Percentiles rank a stretch among this genome's conserved stretches.
phyloP scores from a whole-genome alignment of 495 filamentous ascomycete species.

The Bacidia gigantensis region DNA sequence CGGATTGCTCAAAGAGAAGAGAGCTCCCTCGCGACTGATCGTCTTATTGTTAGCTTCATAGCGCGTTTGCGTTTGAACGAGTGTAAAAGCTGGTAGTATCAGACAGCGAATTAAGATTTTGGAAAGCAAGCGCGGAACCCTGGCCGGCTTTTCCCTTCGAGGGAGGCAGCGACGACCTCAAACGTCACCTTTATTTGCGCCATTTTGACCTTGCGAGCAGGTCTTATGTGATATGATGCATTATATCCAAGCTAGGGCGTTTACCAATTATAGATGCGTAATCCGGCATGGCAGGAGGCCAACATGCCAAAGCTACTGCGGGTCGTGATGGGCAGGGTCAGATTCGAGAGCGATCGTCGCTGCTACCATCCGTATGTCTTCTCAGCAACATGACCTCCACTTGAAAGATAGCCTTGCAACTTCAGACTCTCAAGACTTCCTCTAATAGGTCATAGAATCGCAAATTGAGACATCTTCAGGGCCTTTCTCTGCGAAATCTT shows the following conservation, averaged over 20 bases:
- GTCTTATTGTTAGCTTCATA: too few relatives aligned
- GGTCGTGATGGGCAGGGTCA: slow-evolving; percentile 13
- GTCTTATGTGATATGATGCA: slow-evolving; percentile 6
- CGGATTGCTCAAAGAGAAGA: neutral
- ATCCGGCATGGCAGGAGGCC: slow-evolving; percentile 10
- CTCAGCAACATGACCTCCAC: neutral
- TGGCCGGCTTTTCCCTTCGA: too few relatives aligned
- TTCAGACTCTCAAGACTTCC: neutral
- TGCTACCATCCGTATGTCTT: slow-evolving; percentile 34
- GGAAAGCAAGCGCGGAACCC: too few relatives aligned
- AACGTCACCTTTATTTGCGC: too few relatives aligned
- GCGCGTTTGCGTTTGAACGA: neutral
- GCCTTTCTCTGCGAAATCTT: slow-evolving; percentile 78
- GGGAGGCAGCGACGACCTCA: too few relatives aligned
- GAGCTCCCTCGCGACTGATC: too few relatives aligned
- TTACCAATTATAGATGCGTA: slow-evolving; percentile 4
- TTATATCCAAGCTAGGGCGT: neutral
- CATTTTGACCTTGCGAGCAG: neutral
- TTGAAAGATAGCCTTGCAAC: neutral
- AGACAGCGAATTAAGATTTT: too few relatives aligned
- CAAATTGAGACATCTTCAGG: slow-evolving; percentile 75
- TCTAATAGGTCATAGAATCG: slow-evolving; percentile 46
- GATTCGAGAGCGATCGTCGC: slow-evolving; percentile 31
- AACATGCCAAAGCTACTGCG: slow-evolving; percentile 1
- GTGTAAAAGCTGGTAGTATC: too few relatives aligned